Percentiles rank a stretch among this genome's conserved stretches.
These are phyloP conservation scores for Calonectria pseudoturangicola DNA, from an alignment of 2,329 filamentous ascomycete genomes.

Conservation along the genomic window DNA sequence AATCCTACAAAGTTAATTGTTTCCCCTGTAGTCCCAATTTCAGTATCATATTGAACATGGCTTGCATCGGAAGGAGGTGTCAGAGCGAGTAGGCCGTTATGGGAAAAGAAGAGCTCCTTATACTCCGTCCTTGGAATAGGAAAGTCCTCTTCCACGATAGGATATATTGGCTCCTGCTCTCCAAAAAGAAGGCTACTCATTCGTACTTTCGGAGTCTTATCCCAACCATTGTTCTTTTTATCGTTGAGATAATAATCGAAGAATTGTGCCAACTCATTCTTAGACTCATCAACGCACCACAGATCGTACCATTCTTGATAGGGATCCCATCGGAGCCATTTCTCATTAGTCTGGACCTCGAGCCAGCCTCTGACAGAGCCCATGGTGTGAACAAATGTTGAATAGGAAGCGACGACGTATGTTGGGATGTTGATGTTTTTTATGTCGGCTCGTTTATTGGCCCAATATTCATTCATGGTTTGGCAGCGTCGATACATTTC, in stretches of 20 bases:
- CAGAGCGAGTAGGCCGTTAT: background rate
- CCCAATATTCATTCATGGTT: conserved; percentile 50
- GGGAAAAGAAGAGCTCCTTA: background rate
- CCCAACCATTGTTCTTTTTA: conserved; percentile 25
- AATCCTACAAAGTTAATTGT: background rate
- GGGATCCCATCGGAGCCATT: conserved; percentile 62
- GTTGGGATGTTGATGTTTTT: conserved; percentile 49
- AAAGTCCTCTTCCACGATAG: conserved; percentile 2
- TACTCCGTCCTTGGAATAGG: background rate
- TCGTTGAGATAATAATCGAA: conserved; percentile 30
- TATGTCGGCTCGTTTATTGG: conserved; percentile 50
- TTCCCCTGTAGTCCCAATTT: background rate
- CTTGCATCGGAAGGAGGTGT: background rate
- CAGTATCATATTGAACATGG: background rate
- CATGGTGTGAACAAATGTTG: conserved; percentile 49
- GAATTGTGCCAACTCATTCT: background rate
- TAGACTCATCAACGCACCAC: conserved; percentile 3
- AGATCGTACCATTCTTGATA: conserved; percentile 35
- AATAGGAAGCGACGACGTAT: conserved; percentile 49
- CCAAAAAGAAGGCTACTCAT: conserved; percentile 29
- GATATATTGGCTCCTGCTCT: conserved; percentile 46
- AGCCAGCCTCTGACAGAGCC: conserved; percentile 60
- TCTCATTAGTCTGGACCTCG: conserved; percentile 59
- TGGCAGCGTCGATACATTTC: conserved; percentile 43
- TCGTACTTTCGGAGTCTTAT: conserved; percentile 18